Base-by-base conservation (phyloP, 1,284 basidiomycete species). In the Irpex sp. region DNA sequence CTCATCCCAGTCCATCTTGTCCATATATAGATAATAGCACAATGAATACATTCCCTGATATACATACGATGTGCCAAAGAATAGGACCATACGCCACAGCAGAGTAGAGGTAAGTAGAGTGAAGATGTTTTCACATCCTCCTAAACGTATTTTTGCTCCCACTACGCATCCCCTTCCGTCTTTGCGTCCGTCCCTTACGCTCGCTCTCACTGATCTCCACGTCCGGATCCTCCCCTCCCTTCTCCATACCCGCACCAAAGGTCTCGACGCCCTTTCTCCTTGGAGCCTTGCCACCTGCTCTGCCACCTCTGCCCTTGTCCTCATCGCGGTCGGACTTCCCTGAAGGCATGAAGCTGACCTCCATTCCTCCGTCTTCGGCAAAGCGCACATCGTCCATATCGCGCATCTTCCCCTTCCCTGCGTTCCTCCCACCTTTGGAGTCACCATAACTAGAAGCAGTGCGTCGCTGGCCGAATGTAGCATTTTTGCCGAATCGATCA, bases 241-340 rank as follows among this genome's bases (percentile, higher is more conserved):
- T 91, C 81, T 94, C 94, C 87, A 94, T 81, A 34, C 91, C 95
- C 56, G 85, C 90, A 57, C 91, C 96, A 75, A 94, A 97, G 65
- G 76, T 81, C 74, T 96, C 91, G 48, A 89, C 85, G 17, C 88
- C 87, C 71, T 88, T 87, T 68, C 82, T 77, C 66, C 75, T 76
- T 54, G 78, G 79, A 57, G 57, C 36, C 63, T 65, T 63, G 17
- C 63, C 63, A 21, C 58, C 64, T 40, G 69, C 70, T 65, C 70
- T 72, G 63, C 74, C 74, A n/a, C 64, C 66, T 19, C 67, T 68
- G 34, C 72, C 74, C 47, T 77, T 77, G 40, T 74, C 74, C 47
- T 77, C 78, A 38, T 74, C 74, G 59, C 79, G 77, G 15, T 67
- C 68, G 15, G 76, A 70, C 2, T 78, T 72, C 1, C 67, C 68